These are phyloP conservation scores for Hypoxylon crocopeplum DNA, from an alignment of 495 filamentous ascomycete genomes.

Conservation along the genomic window DNA sequence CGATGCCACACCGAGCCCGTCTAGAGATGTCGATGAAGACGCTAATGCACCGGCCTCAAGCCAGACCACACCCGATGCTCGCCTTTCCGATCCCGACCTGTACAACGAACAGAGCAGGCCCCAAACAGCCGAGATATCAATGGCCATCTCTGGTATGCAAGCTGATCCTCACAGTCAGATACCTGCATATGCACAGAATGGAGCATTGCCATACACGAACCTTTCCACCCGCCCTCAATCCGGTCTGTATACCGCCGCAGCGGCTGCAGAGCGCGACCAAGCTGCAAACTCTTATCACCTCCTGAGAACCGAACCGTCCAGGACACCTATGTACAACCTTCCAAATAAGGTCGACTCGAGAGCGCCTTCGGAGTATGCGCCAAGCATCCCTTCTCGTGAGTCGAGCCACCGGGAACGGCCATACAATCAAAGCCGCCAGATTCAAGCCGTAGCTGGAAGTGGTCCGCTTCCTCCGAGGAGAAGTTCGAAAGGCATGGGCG, in stretches of 20 bases:
- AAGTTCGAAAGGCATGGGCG: constrained; percentile 68
- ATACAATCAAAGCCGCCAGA: constrained; percentile 64
- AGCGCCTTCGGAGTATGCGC: constrained; percentile 65
- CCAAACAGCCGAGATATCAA: constrained; percentile 44
- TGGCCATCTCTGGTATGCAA: constrained; percentile 10
- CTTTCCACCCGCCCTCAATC: constrained; percentile 61
- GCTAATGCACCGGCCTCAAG: constrained; percentile 29
- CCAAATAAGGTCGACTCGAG: constrained; percentile 66
- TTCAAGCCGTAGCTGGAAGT: constrained; percentile 57
- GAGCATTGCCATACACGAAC: constrained; percentile 34
- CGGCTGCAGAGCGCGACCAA: constrained; percentile 44
- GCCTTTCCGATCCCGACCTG: constrained; percentile 21
- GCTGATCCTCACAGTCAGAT: constrained; percentile 20
- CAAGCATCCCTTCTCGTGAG: constrained; percentile 72
- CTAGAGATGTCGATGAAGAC: constrained; percentile 51
- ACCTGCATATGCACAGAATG: constrained; percentile 36
- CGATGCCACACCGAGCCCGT: constrained; percentile 68
- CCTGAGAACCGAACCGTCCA: constrained; percentile 70
- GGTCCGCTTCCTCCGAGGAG: constrained; percentile 68
- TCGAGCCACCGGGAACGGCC: constrained; percentile 72
- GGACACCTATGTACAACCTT: constrained; percentile 64
- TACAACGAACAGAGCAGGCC: constrained; percentile 33
- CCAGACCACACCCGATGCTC: constrained; percentile 23
- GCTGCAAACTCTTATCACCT: constrained; percentile 54
- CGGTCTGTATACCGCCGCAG: constrained; percentile 55